phyloP scores from a whole-genome alignment of 805 yeast species.

The Grigorovia transvaalensis region DNA sequence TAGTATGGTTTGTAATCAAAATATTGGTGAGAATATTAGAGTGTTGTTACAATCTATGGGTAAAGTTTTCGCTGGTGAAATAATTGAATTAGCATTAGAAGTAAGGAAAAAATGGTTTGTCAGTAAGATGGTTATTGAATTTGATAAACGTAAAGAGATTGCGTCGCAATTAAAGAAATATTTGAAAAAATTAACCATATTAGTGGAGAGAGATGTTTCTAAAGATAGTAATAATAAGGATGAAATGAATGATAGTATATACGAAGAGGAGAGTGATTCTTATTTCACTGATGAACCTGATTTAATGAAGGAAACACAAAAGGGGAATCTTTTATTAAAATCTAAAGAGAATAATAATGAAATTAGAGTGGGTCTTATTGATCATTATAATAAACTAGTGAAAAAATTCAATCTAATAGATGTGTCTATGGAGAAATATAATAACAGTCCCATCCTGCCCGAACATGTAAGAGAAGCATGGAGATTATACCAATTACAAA shows the following conservation, averaged over 20 bases:
- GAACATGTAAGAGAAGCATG: constrained; percentile 85
- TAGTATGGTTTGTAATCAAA: constrained; percentile 67
- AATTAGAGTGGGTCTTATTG: constrained; percentile 20
- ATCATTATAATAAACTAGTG: constrained; percentile 23
- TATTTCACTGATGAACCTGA: constrained; percentile 25
- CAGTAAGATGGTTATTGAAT: constrained; percentile 32
- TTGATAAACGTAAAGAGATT: constrained; percentile 33
- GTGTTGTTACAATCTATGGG: constrained; percentile 78
- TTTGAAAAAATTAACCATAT: constrained; percentile 27
- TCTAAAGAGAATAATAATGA: constrained; percentile 19
- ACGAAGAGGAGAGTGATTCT: constrained; percentile 22
- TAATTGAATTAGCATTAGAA: constrained; percentile 70
- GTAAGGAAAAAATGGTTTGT: constrained; percentile 47
- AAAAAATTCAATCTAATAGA: constrained; percentile 22
- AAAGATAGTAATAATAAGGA: constrained; percentile 6
- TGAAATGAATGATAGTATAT: constrained; percentile 17
- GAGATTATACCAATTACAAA: constrained; percentile 62
- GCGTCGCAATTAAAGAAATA: constrained; percentile 27
- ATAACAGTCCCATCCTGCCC: constrained; percentile 57
- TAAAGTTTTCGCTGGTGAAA: constrained; percentile 82
- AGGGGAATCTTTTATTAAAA: constrained; percentile 18
- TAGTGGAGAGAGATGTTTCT: constrained; percentile 30
- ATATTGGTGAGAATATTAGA: constrained; percentile 68
- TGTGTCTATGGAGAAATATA: constrained; percentile 29
- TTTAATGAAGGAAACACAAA: constrained; percentile 12